Evolutionary conservation across 1,284 basidiomycete species (phyloP).

Genomic region (Neolentinus lepideus): DNA sequence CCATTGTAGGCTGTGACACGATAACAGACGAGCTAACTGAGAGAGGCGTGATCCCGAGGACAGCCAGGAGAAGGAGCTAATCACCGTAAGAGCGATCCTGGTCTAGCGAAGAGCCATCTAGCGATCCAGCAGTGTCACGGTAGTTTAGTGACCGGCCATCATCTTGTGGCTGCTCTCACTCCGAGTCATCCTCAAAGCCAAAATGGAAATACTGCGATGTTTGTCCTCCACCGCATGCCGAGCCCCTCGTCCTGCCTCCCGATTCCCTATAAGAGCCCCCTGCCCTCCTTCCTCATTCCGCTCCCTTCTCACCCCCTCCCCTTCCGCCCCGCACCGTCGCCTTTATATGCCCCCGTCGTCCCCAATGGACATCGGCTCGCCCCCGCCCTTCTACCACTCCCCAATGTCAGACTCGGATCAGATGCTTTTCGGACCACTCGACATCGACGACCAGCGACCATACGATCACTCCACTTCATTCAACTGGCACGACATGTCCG

Average conservation of each 20-base stretch:
- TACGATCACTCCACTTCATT: conserved; percentile 22
- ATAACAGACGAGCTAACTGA: background rate
- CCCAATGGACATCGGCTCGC: conserved; percentile 36
- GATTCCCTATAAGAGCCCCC: conserved; percentile 23
- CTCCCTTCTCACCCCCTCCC: conserved; percentile 2
- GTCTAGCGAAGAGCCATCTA: no score
- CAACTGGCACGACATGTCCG: conserved; percentile 35
- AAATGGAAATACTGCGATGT: conserved; percentile 13
- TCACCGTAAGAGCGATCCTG: no score
- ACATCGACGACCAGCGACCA: conserved; percentile 49
- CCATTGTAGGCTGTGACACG: background rate
- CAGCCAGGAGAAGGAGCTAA: background rate
- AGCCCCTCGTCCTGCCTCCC: conserved; percentile 15
- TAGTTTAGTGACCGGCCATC: background rate
- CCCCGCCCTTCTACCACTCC: conserved; percentile 30
- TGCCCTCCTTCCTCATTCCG: conserved; percentile 5
- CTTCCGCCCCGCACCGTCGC: conserved; percentile 16
- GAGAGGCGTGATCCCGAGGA: background rate
- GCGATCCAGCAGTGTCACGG: background rate
- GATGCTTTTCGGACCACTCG: conserved; percentile 54
- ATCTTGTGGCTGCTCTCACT: no score
- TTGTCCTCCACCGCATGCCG: conserved; percentile 12
- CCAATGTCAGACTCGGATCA: conserved; percentile 30
- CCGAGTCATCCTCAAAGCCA: conserved; percentile 1
- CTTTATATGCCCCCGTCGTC: conserved; percentile 14